Base-by-base conservation (phyloP, 176 grass and related monocot genomes). In the Aechmea fasciata region DNA sequence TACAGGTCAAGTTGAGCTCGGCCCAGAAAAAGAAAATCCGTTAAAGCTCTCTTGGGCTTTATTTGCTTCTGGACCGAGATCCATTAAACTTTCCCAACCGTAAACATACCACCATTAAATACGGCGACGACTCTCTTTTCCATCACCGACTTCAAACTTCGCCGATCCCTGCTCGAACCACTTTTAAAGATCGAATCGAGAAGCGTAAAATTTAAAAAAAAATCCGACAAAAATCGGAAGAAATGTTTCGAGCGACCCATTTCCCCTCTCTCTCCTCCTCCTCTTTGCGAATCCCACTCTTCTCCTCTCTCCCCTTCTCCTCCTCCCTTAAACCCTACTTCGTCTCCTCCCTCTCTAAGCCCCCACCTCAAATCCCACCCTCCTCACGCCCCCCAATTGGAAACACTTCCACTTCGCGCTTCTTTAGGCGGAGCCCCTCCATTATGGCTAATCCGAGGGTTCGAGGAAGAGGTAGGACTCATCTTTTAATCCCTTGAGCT, bases 181-280 rank as follows among this genome's bases (percentile, higher is more conserved):
- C 15, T 10, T 18, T 9, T 61, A 22, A 9, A 61, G 55, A 61
- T 61, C 55, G 15, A 19, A 61, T 61, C 6, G 54, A n/a, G 9
- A 59, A 59, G 3, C 33, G 33, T 0, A 33, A 8, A 41, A 41
- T 6, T 6, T 6, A 7, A 41, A 41, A 41, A 41, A 41, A 41
- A 41, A 41, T 41, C 5, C 33, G 20, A 59, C n/a, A 59, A 17
- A 59, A 9, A 59, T 15, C 52, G 8, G 17, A 57, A 15, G 52
- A 17, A 14, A 67, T 76, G 64, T 48, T 41, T 18, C 41, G 50
- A 51, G 24, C 26, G 19, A 11, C 19, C 15, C 52, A 47, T 2
- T 29, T 69, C 22, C 33, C 51, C 52, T 69, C 75, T 53, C 48
- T 65, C 48, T 49, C 75, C 28, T 61, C 65, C 8, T 52, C 75